Evolutionary conservation across 1,284 basidiomycete genomes (phyloP).

Genomic region (Taiwanofungus camphoratus): DNA sequence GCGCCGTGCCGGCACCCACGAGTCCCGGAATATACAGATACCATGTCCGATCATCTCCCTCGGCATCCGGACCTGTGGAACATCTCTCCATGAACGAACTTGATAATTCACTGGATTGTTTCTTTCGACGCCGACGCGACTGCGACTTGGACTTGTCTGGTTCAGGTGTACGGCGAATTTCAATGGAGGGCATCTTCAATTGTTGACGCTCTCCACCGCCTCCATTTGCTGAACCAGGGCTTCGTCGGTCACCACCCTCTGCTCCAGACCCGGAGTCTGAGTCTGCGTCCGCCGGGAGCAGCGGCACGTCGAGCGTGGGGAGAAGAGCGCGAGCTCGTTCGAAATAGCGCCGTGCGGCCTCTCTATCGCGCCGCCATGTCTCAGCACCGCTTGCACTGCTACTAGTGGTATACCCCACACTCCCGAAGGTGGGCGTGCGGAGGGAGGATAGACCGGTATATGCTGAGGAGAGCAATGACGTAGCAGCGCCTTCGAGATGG

Average conservation of each 20-base stretch:
- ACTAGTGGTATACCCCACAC: slow-evolving; percentile 7
- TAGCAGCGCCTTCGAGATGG: slow-evolving; percentile 69
- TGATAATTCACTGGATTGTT: slow-evolving; percentile 16
- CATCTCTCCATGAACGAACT: slow-evolving; percentile 24
- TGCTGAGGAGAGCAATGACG: slow-evolving; percentile 58
- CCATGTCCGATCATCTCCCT: slow-evolving; percentile 65
- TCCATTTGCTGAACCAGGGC: slow-evolving; percentile 4
- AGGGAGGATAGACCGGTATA: slow-evolving; percentile 71
- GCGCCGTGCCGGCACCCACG: slow-evolving; percentile 71
- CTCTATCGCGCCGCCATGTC: slow-evolving; percentile 66
- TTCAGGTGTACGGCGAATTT: slow-evolving; percentile 32
- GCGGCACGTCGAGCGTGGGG: slow-evolving; percentile 60
- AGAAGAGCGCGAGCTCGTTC: slow-evolving; percentile 56
- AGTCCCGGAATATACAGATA: slow-evolving; percentile 70
- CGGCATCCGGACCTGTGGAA: slow-evolving; percentile 22
- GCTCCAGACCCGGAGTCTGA: slow-evolving; percentile 41
- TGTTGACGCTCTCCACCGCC: slow-evolving; percentile 9
- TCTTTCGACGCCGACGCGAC: slow-evolving; percentile 24
- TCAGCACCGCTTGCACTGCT: slow-evolving; percentile 35
- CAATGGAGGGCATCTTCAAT: slow-evolving; percentile 34
- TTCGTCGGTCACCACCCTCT: slow-evolving; percentile 19
- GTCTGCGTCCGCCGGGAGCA: slow-evolving; percentile 48
- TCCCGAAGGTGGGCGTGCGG: slow-evolving; percentile 45
- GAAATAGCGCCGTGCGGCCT: slow-evolving; percentile 61
- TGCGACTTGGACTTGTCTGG: slow-evolving; percentile 7